Percentiles rank a stretch among this genome's conserved stretches.
These are phyloP conservation scores for Brasilioporus rufonigricans DNA, from an alignment of 768 basidiomycete species.

Conservation along the genomic window DNA sequence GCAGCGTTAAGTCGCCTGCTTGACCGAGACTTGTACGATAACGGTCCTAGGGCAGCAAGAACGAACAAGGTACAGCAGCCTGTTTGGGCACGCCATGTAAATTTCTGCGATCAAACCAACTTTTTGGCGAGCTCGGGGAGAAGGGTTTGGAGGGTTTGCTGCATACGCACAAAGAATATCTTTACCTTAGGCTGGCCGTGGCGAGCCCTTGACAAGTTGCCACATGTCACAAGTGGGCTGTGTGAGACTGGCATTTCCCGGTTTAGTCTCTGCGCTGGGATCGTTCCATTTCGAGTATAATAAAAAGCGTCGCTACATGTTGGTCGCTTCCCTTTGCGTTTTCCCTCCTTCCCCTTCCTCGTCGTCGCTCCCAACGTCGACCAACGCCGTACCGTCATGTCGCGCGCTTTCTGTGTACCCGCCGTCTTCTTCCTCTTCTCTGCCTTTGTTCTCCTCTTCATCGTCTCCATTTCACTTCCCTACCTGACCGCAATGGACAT, in stretches of 20 bases:
- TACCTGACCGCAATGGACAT: slow-evolving; percentile 67
- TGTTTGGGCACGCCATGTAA: too few relatives aligned
- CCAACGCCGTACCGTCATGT: slow-evolving; percentile 27
- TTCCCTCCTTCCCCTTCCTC: slow-evolving; percentile 4
- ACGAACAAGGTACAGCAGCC: too few relatives aligned
- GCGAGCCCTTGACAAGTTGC: too few relatives aligned
- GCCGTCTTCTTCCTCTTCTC: slow-evolving; percentile 53
- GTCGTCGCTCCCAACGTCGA: slow-evolving; percentile 1
- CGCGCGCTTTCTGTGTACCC: slow-evolving; percentile 58
- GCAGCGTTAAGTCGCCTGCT: too few relatives aligned
- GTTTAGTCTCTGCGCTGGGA: slow-evolving; percentile 4
- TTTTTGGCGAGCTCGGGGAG: too few relatives aligned
- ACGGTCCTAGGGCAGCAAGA: too few relatives aligned
- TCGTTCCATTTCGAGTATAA: slow-evolving; percentile 11
- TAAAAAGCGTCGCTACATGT: slow-evolving; percentile 16
- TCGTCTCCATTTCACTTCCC: slow-evolving; percentile 72
- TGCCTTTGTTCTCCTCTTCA: slow-evolving; percentile 64
- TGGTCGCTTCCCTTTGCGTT: background rate
- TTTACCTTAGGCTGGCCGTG: too few relatives aligned
- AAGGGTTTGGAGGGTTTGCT: too few relatives aligned
- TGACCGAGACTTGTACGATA: too few relatives aligned
- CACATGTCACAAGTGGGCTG: background rate
- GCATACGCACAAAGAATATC: too few relatives aligned
- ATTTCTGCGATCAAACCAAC: too few relatives aligned
- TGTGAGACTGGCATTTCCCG: slow-evolving; percentile 3